These are phyloP conservation scores for Auxenochlorella protothecoides DNA, from an alignment of 139 green algal species.

Conservation along the genomic window DNA sequence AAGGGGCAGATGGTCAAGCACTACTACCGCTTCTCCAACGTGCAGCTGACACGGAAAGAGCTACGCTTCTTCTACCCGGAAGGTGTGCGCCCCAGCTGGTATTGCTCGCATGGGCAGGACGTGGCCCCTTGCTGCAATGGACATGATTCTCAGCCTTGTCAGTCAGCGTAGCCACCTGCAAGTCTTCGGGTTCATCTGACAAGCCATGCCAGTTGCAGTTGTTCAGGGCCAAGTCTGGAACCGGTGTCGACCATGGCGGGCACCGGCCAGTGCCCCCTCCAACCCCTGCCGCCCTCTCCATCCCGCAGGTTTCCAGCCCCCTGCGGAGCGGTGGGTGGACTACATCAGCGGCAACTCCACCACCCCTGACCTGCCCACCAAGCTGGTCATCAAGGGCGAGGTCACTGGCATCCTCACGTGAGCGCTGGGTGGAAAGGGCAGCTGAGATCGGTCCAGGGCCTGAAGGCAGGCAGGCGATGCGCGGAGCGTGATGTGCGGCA, in stretches of 20 bases:
- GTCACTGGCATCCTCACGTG: slow-evolving; percentile 2
- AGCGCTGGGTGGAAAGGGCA: background rate
- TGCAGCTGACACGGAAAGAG: slow-evolving; percentile 10
- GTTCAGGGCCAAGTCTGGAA: background rate
- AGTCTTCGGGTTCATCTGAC: too few species aligned
- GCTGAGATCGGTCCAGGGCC: too few species aligned
- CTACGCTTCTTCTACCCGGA: slow-evolving; percentile 10
- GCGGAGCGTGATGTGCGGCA: too few species aligned
- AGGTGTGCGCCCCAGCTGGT: slow-evolving; percentile 2
- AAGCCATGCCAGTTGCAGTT: too few species aligned
- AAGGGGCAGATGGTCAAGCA: slow-evolving; percentile 9
- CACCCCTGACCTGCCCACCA: slow-evolving; percentile 14
- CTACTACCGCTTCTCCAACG: slow-evolving; percentile 16
- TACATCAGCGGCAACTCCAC: slow-evolving; percentile 26
- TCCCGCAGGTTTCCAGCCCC: slow-evolving; percentile 10
- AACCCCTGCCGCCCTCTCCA: background rate
- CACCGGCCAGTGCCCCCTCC: background rate
- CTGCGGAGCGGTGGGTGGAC: slow-evolving; percentile 24
- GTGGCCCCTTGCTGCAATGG: background rate
- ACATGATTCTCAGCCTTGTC: background rate
- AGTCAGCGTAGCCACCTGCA: background rate
- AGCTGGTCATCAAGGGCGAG: slow-evolving; percentile 31
- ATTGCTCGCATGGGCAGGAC: background rate
- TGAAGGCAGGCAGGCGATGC: too few species aligned
- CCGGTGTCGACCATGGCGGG: background rate